A percentile compares a stretch with the other conserved stretches of the same genome.
Conservation (phyloP, 2,329 filamentous ascomycete species). For the Cercospora brassicicola region DNA sequence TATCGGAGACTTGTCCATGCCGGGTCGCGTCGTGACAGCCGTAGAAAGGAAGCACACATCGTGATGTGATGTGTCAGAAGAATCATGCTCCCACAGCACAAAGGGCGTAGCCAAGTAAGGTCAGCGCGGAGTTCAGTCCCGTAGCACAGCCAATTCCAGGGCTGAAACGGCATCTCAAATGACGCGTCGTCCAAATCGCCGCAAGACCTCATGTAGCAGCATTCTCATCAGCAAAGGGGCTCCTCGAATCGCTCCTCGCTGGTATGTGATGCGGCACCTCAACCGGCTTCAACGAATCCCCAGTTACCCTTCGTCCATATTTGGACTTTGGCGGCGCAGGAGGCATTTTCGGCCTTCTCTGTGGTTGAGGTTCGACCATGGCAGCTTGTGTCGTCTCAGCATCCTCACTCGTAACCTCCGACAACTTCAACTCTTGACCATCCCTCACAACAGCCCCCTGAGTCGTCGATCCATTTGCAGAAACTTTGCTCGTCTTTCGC, state of each 20-base stretch:
- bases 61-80: neutral
- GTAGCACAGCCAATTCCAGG: neutral
- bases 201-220: constrained; percentile 19
- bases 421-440: constrained; percentile 8
- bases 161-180: neutral
- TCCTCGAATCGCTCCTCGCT: constrained; percentile 22
- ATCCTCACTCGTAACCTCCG: neutral
- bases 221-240: constrained; percentile 30
- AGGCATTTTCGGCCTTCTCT: constrained; percentile 17
- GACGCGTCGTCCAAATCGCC: neutral
- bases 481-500: constrained; percentile 38
- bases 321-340: constrained; percentile 14
- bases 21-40: neutral
- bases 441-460: constrained; percentile 13
- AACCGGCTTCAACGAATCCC: neutral
- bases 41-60: neutral
- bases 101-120: neutral
- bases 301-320: constrained; percentile 12
- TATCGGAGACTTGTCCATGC: neutral
- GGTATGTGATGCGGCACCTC: constrained; percentile 13
- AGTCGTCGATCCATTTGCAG: constrained; percentile 11
- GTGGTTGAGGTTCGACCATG: constrained; percentile 11
- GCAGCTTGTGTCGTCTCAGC: constrained; percentile 4
- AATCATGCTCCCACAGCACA: neutral
- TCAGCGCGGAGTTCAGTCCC: neutral